Evolutionary conservation across 2,329 filamentous ascomycete genomes (phyloP).

Genomic region (Nectriaceae sp.): DNA sequence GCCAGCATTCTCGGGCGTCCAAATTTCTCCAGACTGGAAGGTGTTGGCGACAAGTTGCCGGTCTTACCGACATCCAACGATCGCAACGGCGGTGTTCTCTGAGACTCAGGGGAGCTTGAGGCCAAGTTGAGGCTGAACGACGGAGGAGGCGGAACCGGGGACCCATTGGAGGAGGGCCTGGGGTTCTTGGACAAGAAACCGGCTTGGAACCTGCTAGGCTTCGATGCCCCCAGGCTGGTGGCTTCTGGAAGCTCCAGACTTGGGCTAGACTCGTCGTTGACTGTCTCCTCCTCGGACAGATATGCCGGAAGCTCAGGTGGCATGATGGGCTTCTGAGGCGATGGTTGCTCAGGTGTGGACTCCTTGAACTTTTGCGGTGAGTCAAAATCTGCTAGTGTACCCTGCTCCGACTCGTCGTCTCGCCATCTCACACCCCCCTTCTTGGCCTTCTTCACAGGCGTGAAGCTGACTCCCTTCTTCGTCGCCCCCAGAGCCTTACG

Average conservation of each 20-base stretch:
- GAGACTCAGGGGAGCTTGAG: constrained; percentile 39
- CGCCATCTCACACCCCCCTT: constrained; percentile 89
- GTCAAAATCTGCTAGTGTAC: constrained; percentile 85
- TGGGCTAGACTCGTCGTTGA: constrained; percentile 54
- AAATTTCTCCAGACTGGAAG: constrained; percentile 33
- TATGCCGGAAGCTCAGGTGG: constrained; percentile 29
- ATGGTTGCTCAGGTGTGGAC: constrained; percentile 51
- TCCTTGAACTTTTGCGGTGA: constrained; percentile 72
- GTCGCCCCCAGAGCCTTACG: constrained; percentile 63
- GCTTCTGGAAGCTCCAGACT: constrained; percentile 58
- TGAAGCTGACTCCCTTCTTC: constrained; percentile 76
- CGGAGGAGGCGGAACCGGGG: constrained; percentile 60
- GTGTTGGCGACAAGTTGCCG: constrained; percentile 52
- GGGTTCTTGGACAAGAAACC: constrained; percentile 73
- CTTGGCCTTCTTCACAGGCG: constrained; percentile 74
- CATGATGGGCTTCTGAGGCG: constrained; percentile 33
- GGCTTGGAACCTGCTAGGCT: constrained; percentile 80
- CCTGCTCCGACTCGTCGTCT: constrained; percentile 83
- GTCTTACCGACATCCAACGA: constrained; percentile 51
- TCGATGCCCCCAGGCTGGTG: constrained; percentile 38
- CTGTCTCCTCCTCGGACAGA: constrained; percentile 18
- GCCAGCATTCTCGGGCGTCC: constrained; percentile 38
- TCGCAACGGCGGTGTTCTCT: constrained; percentile 46
- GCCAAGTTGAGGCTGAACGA: constrained; percentile 59
- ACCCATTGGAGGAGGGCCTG: constrained; percentile 52